A percentile compares a stretch with the other conserved stretches of the same genome.
These are phyloP conservation scores for Athelia sp. DNA, from an alignment of 1,284 basidiomycete genomes.

Conservation along the genomic window DNA sequence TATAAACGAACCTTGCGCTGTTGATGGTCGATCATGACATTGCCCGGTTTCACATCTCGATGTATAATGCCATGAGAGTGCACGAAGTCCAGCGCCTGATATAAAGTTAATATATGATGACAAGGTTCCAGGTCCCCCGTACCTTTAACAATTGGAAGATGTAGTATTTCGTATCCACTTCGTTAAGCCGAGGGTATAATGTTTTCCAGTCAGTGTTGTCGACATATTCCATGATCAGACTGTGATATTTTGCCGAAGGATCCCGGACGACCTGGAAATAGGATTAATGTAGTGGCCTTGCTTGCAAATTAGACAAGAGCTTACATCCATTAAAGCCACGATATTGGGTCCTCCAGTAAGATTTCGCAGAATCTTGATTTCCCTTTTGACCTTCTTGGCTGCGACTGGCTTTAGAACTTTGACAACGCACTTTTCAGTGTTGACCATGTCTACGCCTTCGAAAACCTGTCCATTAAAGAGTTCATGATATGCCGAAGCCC, in stretches of 20 bases:
- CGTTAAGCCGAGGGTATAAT: conserved; percentile 69
- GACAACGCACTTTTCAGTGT: conserved; percentile 78
- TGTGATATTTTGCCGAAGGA: conserved; percentile 69
- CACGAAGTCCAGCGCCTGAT: conserved; percentile 79
- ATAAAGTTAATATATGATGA: conserved; percentile 3
- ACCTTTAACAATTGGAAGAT: conserved; percentile 82
- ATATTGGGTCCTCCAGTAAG: conserved; percentile 85
- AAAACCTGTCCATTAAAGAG: conserved; percentile 57
- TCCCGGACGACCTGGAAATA: conserved; percentile 59
- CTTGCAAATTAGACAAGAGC: neutral
- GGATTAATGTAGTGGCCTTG: no score
- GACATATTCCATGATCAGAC: conserved; percentile 83
- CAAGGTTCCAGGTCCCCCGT: conserved; percentile 6
- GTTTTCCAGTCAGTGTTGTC: conserved; percentile 85
- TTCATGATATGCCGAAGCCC: conserved; percentile 1
- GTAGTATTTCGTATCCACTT: conserved; percentile 84
- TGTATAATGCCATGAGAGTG: conserved; percentile 91
- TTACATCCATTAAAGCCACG: conserved; percentile 72
- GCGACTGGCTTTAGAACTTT: conserved; percentile 91
- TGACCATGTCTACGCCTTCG: conserved; percentile 78
- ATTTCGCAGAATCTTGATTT: conserved; percentile 90
- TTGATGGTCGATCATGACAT: conserved; percentile 88
- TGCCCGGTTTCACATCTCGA: conserved; percentile 87
- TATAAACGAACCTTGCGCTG: conserved; percentile 56
- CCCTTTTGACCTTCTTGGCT: conserved; percentile 90